Base-by-base conservation (phyloP, 1,139 yeast species). In the Meyerozyma elateridarum region DNA sequence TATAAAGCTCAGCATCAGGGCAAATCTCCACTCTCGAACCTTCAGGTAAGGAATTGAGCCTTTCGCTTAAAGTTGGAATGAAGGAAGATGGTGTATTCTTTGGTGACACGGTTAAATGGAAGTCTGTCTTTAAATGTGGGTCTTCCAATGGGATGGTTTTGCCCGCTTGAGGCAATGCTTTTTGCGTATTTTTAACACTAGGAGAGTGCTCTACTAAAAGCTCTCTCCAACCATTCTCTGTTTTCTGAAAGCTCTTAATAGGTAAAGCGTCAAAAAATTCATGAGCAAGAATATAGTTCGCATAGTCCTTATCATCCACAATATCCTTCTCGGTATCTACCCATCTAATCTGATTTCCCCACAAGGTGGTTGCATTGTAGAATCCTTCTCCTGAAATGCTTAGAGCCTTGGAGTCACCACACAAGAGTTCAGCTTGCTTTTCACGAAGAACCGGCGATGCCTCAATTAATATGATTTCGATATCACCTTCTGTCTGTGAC, bases 181-280 rank as follows among this genome's bases (percentile, higher is more conserved):
- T 47, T 39, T 64, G 69, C 4, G 61, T 59, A 37, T 66, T 69
- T 41, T 75, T 46, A 3, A 66, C 70, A 31, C 63, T 54, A 2
- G 62, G 53, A 0, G 70, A 52, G 36, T 66, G 70, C 36, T 68
- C 93, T 18, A 85, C 94, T 28, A 83, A 51, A 26, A 76, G 65
- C 50, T 85, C 95, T 44, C 91, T 64, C 95, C 95, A 85, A 1
- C 87, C 85, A 12, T 71, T 54, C 20, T 63, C 59, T 0, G 84
- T 76, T 42, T 72, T 72, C 35, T 73, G 70, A 49, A 83, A 85
- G 40, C 80, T 72, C 42, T 81, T 79, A 16, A 85, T 79, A 0
- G 95, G 95, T 37, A 85, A 63, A 0, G 95, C 95, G 57, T 85
- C 95, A 50, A 82, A 85, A 48, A 85, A 85, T 51, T 85, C 95